phyloP scores from a whole-genome alignment of 805 yeast species.

The Cyberlindnera amylophila region DNA sequence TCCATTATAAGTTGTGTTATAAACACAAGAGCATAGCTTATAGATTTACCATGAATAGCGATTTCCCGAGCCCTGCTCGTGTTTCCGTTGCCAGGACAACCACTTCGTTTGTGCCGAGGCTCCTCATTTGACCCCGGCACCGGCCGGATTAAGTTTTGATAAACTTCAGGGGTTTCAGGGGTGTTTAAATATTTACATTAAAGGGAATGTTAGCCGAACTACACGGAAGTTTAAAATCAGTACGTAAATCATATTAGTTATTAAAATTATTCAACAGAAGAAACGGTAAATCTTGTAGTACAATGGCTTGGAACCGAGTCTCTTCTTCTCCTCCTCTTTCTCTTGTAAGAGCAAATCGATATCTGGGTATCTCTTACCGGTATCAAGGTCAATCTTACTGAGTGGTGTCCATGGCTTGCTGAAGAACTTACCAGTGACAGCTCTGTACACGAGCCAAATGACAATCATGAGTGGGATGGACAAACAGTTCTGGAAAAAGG shows the following conservation, averaged over 20 bases:
- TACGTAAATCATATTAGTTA: background rate
- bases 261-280: slow-evolving; percentile 41
- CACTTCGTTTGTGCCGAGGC: too few species aligned
- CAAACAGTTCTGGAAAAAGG: slow-evolving; percentile 39
- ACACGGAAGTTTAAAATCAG: too few species aligned
- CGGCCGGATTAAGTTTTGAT: too few species aligned
- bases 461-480: slow-evolving; percentile 37
- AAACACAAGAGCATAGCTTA: too few species aligned
- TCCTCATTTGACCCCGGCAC: too few species aligned
- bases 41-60: too few species aligned
- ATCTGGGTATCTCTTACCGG: slow-evolving; percentile 64
- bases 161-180: too few species aligned
- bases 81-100: too few species aligned
- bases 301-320: slow-evolving; percentile 40
- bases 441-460: slow-evolving; percentile 28
- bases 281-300: slow-evolving; percentile 47
- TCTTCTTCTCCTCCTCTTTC: slow-evolving; percentile 50
- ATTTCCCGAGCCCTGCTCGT: too few species aligned
- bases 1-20: too few species aligned
- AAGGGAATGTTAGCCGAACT: too few species aligned
- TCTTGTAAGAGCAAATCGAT: slow-evolving; percentile 53
- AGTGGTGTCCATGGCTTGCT: slow-evolving; percentile 39
- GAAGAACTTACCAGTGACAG: slow-evolving; percentile 35
- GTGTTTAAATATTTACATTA: too few species aligned
- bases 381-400: slow-evolving; percentile 52